These are phyloP conservation scores for Podospora appendiculata DNA, from an alignment of 495 filamentous ascomycete genomes.

Conservation along the genomic window DNA sequence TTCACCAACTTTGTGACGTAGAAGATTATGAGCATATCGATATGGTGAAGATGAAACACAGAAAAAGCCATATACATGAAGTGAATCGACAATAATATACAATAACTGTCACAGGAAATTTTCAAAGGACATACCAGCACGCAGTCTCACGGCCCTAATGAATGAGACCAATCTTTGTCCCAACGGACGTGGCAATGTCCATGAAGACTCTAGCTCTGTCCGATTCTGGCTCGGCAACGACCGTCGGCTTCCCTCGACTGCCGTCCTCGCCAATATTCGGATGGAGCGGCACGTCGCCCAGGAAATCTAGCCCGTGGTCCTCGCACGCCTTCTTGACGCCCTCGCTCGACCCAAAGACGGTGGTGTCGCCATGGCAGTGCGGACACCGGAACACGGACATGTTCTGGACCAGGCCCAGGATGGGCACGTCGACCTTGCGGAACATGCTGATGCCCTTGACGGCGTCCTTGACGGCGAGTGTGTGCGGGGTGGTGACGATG, in stretches of 20 bases:
- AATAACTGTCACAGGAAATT: no score
- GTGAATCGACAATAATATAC: no score
- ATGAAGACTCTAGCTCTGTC: conserved; percentile 63
- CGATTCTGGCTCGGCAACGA: conserved; percentile 75
- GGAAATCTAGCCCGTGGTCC: conserved; percentile 60
- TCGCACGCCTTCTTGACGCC: conserved; percentile 35
- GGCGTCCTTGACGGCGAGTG: conserved; percentile 81
- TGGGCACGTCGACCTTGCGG: conserved; percentile 63
- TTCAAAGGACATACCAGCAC: no score
- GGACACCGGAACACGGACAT: conserved; percentile 88
- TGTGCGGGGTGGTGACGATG: conserved; percentile 91
- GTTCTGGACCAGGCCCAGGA: conserved; percentile 91
- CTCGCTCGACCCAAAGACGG: conserved; percentile 63
- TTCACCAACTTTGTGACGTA: no score
- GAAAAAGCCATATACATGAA: no score
- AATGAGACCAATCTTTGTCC: conserved; percentile 36
- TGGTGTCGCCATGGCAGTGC: conserved; percentile 61
- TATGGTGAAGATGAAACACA: no score
- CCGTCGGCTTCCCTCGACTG: conserved; percentile 81
- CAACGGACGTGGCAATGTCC: conserved; percentile 57
- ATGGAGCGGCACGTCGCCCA: conserved; percentile 89
- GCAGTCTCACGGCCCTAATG: background rate
- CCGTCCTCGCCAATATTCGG: conserved; percentile 81
- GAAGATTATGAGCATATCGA: no score
- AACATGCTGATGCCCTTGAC: conserved; percentile 91